These are phyloP conservation scores for Moniliella sp. DNA, from an alignment of 1,284 basidiomycete species.

Conservation along the genomic window DNA sequence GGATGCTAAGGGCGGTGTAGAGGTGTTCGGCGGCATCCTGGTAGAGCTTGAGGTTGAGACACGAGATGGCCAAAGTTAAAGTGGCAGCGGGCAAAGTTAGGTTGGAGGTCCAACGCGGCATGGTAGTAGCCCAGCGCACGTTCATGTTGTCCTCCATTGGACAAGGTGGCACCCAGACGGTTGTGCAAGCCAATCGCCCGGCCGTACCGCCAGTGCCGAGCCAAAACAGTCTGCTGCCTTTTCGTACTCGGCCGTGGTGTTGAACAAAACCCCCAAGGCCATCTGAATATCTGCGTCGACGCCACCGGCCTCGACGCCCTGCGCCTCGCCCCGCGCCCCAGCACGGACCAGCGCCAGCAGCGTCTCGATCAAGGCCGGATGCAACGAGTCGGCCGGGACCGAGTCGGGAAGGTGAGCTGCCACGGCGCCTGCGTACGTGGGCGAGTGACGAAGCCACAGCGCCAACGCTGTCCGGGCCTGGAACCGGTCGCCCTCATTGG, in stretches of 20 bases:
- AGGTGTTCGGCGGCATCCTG: slow-evolving; percentile 28
- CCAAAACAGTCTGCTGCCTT: slow-evolving; percentile 86
- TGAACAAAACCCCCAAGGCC: slow-evolving; percentile 76
- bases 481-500: slow-evolving; percentile 62
- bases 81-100: slow-evolving; percentile 57
- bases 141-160: slow-evolving; percentile 57
- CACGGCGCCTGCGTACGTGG: slow-evolving; percentile 39
- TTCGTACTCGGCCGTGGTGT: slow-evolving; percentile 63
- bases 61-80: slow-evolving; percentile 28
- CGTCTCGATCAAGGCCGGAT: slow-evolving; percentile 23
- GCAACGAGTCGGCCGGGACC: slow-evolving; percentile 13
- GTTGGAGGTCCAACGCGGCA: slow-evolving; percentile 68
- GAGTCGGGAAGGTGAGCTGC: slow-evolving; percentile 34
- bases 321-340: no score
- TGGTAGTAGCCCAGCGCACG: slow-evolving; percentile 75
- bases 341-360: slow-evolving; percentile 36
- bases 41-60: slow-evolving; percentile 28
- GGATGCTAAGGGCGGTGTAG: slow-evolving; percentile 24
- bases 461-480: slow-evolving; percentile 54
- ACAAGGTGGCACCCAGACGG: slow-evolving; percentile 80
- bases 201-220: slow-evolving; percentile 63
- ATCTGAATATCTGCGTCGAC: slow-evolving; percentile 74
- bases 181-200: slow-evolving; percentile 94
- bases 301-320: slow-evolving; percentile 7
- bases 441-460: slow-evolving; percentile 46